Percentiles rank a stretch among this genome's conserved stretches.
Conservation (phyloP, 176 grass and related monocot genomes). For the Eremochloa ophiuroides region DNA sequence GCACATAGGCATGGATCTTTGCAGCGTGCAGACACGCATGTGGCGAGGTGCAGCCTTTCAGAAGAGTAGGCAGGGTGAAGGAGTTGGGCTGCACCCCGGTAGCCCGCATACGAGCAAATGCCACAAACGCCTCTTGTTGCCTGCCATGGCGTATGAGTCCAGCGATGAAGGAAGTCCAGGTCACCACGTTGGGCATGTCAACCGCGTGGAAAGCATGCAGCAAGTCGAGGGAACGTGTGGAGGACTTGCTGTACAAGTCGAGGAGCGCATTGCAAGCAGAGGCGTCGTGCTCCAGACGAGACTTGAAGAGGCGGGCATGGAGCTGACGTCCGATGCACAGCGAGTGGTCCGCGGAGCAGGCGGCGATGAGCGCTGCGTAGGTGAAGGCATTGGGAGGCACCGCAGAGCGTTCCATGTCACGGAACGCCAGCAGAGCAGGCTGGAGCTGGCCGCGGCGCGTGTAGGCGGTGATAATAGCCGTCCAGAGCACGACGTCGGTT, state of each 20-base stretch:
- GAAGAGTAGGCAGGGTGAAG: constrained; percentile 70
- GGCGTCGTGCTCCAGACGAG: constrained; percentile 41
- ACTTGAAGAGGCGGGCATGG: constrained; percentile 57
- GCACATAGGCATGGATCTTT: constrained; percentile 62
- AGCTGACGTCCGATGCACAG: constrained; percentile 45
- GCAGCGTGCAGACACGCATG: constrained; percentile 31
- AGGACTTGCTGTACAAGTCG: constrained; percentile 64
- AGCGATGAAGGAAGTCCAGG: constrained; percentile 57
- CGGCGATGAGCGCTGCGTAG: constrained; percentile 54
- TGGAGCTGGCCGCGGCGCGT: constrained; percentile 29
- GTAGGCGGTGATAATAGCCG: constrained; percentile 55
- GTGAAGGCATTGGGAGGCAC: constrained; percentile 60
- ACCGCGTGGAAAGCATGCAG: constrained; percentile 35
- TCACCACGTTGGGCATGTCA: constrained; percentile 57
- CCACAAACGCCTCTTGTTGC: constrained; percentile 28
- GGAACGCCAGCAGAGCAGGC: constrained; percentile 43
- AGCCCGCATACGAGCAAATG: constrained; percentile 51
- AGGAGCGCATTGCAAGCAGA: constrained; percentile 61
- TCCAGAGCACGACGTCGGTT: constrained; percentile 70
- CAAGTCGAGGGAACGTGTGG: constrained; percentile 19
- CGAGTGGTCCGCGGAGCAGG: constrained; percentile 25
- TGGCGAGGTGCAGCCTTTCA: constrained; percentile 43
- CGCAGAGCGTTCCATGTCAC: constrained; percentile 33
- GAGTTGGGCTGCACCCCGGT: constrained; percentile 65
- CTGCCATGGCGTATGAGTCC: constrained; percentile 41